Evolutionary conservation across 140 eudicot genomes (phyloP).

Genomic region (Stevia rebaudiana): DNA sequence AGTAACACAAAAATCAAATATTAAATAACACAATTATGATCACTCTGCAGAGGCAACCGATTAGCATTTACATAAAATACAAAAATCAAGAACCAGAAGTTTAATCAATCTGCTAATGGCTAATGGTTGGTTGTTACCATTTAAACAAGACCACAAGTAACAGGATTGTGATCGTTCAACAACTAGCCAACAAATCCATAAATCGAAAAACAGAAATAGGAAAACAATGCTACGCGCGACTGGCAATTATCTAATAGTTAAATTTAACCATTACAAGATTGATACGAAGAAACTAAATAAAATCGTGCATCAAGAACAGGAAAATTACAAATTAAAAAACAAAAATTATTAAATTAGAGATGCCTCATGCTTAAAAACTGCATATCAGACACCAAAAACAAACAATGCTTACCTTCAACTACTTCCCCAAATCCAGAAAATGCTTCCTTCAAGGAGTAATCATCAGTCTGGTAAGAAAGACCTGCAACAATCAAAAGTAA

Average conservation of each 20-base stretch:
- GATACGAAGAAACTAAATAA: not conserved
- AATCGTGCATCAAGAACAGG: not conserved
- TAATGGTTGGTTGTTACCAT: not conserved
- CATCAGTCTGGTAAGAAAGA: constrained; percentile 71
- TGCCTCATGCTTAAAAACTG: not conserved
- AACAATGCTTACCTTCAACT: constrained; percentile 39
- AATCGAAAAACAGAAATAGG: not conserved
- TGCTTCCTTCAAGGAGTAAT: constrained; percentile 55
- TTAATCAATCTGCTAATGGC: not conserved
- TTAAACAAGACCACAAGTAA: not conserved
- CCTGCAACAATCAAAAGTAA: constrained; percentile 29
- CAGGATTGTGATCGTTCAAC: not conserved
- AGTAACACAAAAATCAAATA: not conserved
- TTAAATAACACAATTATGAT: not conserved
- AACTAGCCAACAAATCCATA: not conserved
- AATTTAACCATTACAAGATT: not conserved
- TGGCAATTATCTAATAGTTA: not conserved
- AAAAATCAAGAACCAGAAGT: not conserved
- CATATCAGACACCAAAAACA: not conserved
- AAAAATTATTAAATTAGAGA: not conserved
- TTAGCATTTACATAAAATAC: not conserved
- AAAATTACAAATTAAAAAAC: not conserved
- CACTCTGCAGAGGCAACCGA: not conserved
- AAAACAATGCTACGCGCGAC: not conserved
- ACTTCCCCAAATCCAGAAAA: constrained; percentile 79